Evolutionary conservation across 1,284 basidiomycete genomes (phyloP).

Genomic region (Sphagnurus paluster): DNA sequence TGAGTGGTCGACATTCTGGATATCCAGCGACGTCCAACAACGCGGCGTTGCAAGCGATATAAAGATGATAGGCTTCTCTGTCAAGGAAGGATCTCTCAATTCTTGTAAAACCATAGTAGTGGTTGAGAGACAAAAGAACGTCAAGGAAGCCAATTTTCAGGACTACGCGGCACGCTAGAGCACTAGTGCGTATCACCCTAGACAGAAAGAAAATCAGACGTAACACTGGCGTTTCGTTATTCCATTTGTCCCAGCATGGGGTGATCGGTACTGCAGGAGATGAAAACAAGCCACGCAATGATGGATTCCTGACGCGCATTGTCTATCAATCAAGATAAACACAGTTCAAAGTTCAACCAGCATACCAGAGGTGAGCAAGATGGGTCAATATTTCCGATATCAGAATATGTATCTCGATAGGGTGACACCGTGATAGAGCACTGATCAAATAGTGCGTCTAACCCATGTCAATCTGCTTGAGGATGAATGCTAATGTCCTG

Average conservation of each 20-base stretch:
- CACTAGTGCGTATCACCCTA: slow-evolving; percentile 16
- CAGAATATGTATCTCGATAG: slow-evolving; percentile 16
- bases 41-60: slow-evolving; percentile 19
- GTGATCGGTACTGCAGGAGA: slow-evolving; percentile 6
- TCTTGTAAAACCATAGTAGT: slow-evolving; percentile 7
- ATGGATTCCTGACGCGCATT: slow-evolving; percentile 19
- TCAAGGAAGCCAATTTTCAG: slow-evolving; percentile 21
- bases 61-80: slow-evolving; percentile 8
- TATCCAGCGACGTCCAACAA: slow-evolving; percentile 18
- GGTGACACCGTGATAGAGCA: slow-evolving; percentile 17
- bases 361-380: slow-evolving; percentile 18
- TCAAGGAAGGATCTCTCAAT: background rate
- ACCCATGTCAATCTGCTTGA: slow-evolving; percentile 17
- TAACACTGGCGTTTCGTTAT: slow-evolving; percentile 9
- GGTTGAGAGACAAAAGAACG: slow-evolving; percentile 14
- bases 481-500: slow-evolving; percentile 13
- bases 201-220: slow-evolving; percentile 20
- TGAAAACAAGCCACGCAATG: slow-evolving; percentile 16
- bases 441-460: slow-evolving; percentile 16
- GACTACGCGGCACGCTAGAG: slow-evolving; percentile 9
- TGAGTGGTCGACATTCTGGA: slow-evolving; percentile 12
- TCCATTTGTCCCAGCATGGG: background rate
- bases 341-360: background rate
- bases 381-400: slow-evolving; percentile 17
- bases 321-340: background rate